Conservation (phyloP, 2,329 filamentous ascomycete species). For the Neofusicoccum umdonicola region DNA sequence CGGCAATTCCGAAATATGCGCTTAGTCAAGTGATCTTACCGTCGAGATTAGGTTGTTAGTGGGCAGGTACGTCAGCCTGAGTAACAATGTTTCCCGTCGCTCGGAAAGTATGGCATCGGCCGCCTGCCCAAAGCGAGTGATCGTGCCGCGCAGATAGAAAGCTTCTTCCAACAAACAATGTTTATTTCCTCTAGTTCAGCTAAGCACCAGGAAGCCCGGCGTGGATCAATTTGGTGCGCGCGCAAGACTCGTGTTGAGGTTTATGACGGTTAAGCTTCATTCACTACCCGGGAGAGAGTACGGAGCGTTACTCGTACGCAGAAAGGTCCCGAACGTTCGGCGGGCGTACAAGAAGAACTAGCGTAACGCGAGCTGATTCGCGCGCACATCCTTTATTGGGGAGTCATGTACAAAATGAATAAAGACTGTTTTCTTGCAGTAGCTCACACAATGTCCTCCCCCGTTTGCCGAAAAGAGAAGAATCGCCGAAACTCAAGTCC, state of each 20-base stretch:
- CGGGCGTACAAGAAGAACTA: not conserved
- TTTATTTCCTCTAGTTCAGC: not conserved
- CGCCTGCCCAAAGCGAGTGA: not conserved
- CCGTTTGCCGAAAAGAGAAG: not conserved
- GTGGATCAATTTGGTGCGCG: not conserved
- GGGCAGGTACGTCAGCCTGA: not conserved
- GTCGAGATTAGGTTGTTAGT: not conserved
- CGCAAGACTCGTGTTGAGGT: not conserved
- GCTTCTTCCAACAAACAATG: not conserved
- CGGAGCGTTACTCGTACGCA: not conserved
- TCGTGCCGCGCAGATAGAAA: too few species aligned
- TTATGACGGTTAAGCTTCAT: not conserved
- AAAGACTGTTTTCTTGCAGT: not conserved
- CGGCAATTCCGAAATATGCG: not conserved
- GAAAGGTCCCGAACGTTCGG: not conserved
- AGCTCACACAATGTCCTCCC: not conserved
- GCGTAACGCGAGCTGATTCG: not conserved
- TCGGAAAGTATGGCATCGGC: not conserved
- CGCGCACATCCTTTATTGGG: not conserved
- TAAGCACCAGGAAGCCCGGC: not conserved
- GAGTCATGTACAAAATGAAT: not conserved
- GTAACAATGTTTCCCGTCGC: not conserved
- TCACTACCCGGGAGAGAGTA: not conserved
- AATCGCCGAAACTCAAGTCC: not conserved
- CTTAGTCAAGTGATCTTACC: not conserved